Percentiles rank a stretch among this genome's conserved stretches.
phyloP scores from a whole-genome alignment of 805 yeast genomes.

The Yamadazyma ubonensis region DNA sequence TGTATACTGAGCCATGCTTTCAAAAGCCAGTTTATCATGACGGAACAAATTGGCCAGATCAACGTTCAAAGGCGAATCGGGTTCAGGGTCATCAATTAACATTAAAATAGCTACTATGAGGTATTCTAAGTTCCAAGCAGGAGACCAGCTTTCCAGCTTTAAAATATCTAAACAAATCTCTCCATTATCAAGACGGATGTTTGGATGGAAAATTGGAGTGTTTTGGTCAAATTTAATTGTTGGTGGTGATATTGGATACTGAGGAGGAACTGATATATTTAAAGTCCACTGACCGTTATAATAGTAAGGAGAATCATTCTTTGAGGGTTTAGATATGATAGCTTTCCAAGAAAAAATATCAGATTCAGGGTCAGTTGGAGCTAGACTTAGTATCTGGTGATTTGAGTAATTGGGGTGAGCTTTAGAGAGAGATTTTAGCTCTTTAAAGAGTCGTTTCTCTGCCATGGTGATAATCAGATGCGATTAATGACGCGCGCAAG shows the following conservation, averaged over 20 bases:
- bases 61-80: conserved; percentile 67
- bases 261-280: conserved; percentile 41
- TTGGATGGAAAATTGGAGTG: conserved; percentile 44
- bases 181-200: conserved; percentile 48
- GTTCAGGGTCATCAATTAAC: conserved; percentile 63
- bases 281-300: conserved; percentile 53
- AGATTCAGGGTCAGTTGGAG: conserved; percentile 41
- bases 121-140: conserved; percentile 65
- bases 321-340: conserved; percentile 47
- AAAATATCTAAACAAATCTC: conserved; percentile 71
- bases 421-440: conserved; percentile 32
- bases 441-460: conserved; percentile 41
- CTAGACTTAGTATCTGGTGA: conserved; percentile 40
- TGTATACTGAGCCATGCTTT: conserved; percentile 38
- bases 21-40: conserved; percentile 38
- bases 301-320: conserved; percentile 47
- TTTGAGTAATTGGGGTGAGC: conserved; percentile 27
- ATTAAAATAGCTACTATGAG: conserved; percentile 56
- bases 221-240: conserved; percentile 41
- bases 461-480: conserved; percentile 26
- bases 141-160: conserved; percentile 61
- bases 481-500: too few relatives aligned
- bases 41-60: conserved; percentile 64
- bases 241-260: conserved; percentile 65
- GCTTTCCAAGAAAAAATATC: conserved; percentile 55